These are phyloP conservation scores for Diplogelasinospora grovesii DNA, from an alignment of 495 filamentous ascomycete genomes.

Conservation along the genomic window DNA sequence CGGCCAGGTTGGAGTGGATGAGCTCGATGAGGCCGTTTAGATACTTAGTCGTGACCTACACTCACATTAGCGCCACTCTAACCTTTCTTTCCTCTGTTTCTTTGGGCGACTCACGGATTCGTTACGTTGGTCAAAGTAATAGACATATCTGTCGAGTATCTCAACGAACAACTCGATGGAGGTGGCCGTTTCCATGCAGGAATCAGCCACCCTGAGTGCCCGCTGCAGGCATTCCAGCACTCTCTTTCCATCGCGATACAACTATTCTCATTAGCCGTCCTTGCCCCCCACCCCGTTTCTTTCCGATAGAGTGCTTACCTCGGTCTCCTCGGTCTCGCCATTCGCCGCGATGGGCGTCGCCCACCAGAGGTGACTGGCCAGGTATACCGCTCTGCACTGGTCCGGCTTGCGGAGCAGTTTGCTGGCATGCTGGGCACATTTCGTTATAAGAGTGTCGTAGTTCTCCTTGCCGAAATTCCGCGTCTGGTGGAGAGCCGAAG, in stretches of 20 bases:
- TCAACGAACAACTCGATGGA: conserved; percentile 97
- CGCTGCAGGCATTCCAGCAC: conserved; percentile 95
- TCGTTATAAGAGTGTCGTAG: conserved; percentile 97
- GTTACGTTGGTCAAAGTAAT: conserved; percentile 98
- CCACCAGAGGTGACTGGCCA: conserved; percentile 98
- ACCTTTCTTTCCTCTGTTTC: too few relatives aligned
- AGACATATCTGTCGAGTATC: conserved; percentile 96
- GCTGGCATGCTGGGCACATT: conserved; percentile 92
- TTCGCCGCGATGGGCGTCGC: conserved; percentile 78
- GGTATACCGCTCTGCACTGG: conserved; percentile 91
- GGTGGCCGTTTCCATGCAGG: conserved; percentile 98
- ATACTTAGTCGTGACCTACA: conserved; percentile 97
- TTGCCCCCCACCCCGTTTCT: too few relatives aligned
- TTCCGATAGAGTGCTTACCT: conserved; percentile 53
- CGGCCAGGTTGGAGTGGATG: conserved; percentile 84
- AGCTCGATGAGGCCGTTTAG: conserved; percentile 97
- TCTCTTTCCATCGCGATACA: conserved; percentile 94
- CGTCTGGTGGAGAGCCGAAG: conserved; percentile 78
- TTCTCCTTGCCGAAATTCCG: conserved; percentile 91
- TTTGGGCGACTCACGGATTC: conserved; percentile 77
- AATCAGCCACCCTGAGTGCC: conserved; percentile 90
- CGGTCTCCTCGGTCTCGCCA: conserved; percentile 75
- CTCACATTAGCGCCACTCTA: too few relatives aligned
- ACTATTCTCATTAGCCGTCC: too few relatives aligned
- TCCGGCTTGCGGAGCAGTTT: conserved; percentile 97